phyloP scores from a whole-genome alignment of 768 basidiomycete species.

The Auriculariales sp. region DNA sequence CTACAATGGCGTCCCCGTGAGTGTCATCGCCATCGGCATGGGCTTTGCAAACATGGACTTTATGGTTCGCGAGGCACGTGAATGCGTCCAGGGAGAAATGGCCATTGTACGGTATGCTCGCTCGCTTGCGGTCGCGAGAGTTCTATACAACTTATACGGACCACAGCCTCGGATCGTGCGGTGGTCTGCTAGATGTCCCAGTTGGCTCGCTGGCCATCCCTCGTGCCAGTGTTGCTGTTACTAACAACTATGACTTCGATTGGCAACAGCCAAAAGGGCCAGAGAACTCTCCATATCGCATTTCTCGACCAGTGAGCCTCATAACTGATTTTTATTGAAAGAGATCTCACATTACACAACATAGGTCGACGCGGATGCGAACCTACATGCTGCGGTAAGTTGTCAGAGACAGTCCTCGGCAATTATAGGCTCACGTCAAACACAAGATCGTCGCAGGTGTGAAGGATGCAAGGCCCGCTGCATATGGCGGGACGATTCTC shows the following conservation, averaged over 20 bases:
- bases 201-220: slow-evolving; percentile 71
- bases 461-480: neutral
- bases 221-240: slow-evolving; percentile 48
- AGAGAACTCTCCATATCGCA: slow-evolving; percentile 40
- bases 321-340: slow-evolving; percentile 1
- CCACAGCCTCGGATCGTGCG: slow-evolving; percentile 67
- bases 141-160: neutral
- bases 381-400: slow-evolving; percentile 36
- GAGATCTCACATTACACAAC: slow-evolving; percentile 6
- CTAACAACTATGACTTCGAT: slow-evolving; percentile 69
- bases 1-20: slow-evolving; percentile 47
- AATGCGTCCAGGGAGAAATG: slow-evolving; percentile 52
- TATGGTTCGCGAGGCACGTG: slow-evolving; percentile 67
- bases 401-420: no score
- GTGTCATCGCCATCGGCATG: slow-evolving; percentile 74
- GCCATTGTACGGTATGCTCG: slow-evolving; percentile 31
- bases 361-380: slow-evolving; percentile 46
- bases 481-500: slow-evolving; percentile 9
- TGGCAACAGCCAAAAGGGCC: slow-evolving; percentile 26
- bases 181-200: slow-evolving; percentile 48
- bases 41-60: slow-evolving; percentile 74
- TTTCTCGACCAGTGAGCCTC: slow-evolving; percentile 46
- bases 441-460: no score
- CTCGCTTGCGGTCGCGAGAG: neutral
- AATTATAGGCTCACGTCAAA: no score